Conservation (phyloP, 352 stramenopile species). For the Aphanomyces stellatus region DNA sequence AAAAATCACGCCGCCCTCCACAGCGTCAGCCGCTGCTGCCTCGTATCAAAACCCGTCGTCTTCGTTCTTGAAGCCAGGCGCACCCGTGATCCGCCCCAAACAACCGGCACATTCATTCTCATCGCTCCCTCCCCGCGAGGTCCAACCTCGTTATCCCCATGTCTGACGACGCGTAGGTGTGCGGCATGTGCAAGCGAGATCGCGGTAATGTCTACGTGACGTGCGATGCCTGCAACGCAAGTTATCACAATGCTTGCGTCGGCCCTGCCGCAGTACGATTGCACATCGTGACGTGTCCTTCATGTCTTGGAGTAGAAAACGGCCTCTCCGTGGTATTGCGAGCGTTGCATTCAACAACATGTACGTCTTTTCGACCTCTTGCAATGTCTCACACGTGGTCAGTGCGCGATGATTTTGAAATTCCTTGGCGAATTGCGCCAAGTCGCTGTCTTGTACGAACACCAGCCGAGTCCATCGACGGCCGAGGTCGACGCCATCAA, state of each 20-base stretch:
- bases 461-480: too few species aligned
- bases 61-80: background rate
- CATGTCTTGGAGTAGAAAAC: background rate
- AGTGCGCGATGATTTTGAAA: conserved; percentile 9
- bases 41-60: background rate
- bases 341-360: conserved; percentile 11
- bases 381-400: background rate
- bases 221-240: background rate
- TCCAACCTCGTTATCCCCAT: background rate
- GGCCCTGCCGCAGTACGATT: background rate
- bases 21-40: background rate
- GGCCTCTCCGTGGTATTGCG: conserved; percentile 14
- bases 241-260: background rate
- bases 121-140: background rate
- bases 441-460: background rate
- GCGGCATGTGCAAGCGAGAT: background rate
- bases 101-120: background rate
- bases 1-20: background rate
- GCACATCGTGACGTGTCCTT: background rate
- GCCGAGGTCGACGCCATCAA: too few species aligned
- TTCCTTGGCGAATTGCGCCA: conserved; percentile 14
- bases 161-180: background rate
- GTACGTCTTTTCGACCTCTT: background rate
- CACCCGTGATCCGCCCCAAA: background rate
- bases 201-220: background rate